Evolutionary conservation across 306 rosid species (phyloP), one percentile per base, ranked within the genome.

Genomic region (Bauhinia variegata): DNA sequence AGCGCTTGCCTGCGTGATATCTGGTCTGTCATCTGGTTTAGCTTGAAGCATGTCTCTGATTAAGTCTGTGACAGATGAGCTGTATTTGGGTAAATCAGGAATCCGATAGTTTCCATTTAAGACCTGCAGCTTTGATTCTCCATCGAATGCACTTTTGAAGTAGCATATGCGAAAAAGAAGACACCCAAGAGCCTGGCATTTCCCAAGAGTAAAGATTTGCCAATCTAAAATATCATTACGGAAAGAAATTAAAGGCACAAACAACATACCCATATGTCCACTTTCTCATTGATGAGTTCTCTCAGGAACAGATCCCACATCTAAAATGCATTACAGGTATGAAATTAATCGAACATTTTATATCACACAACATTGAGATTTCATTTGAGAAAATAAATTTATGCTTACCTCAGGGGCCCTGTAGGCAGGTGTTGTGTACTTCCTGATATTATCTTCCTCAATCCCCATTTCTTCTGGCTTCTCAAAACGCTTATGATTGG

Each of bases 1-100:
- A 93, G 95, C 85, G 87, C 99, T 93, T 93, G 97, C 99, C 99
- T 89, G 99, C 95, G 96, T 90, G 99, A 93, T 89, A 78, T 93
- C 99, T 74, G 99, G 99, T 93, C 99, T 76, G 88, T 89, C 91
- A 30, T 89, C 91, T 59, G 97, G 98, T 72, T 86, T 81, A 32
- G 89, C 87, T 80, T 89, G 97, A 74, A 93, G 99, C 97, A 93
- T 84, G 78, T 93, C 96, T 75, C 75, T 90, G 81, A 89, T 90
- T 49, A 93, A 88, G 80, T 86, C 88, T 11, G 87, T 86, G 55
- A 93, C 48, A 3, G 54, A 57, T 15, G 95, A 79, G 75, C 81
- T 82, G 78, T 81, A 93, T 63, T 85, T 89, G 0, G 99, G 97
- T 37, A 76, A 53, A 41, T 93, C 99, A 4, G 97, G 99, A 80